A percentile compares a stretch with the other conserved stretches of the same genome.
Evolutionary conservation across 495 filamentous ascomycete species (phyloP).

Genomic region (Aspergillus diversus): DNA sequence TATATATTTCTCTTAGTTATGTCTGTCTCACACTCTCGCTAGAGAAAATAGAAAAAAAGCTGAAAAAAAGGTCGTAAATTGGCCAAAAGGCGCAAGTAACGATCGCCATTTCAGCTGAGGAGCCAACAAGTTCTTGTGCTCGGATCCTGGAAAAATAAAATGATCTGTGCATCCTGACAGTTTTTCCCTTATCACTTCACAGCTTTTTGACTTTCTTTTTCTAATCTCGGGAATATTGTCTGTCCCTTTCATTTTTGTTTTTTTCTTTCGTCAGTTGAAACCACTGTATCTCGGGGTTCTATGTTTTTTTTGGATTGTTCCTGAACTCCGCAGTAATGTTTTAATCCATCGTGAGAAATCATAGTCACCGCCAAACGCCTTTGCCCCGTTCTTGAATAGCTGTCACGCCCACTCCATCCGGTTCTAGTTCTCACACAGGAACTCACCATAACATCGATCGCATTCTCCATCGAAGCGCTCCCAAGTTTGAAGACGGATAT

Average conservation of each 20-base stretch:
- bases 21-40: neutral
- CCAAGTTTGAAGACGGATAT: slow-evolving; percentile 17
- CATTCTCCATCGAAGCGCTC: neutral
- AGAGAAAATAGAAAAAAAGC: neutral
- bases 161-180: slow-evolving; percentile 1
- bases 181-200: slow-evolving; percentile 8
- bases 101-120: slow-evolving; percentile 15
- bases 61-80: neutral
- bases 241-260: slow-evolving; percentile 7
- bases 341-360: slow-evolving; percentile 9
- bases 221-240: neutral
- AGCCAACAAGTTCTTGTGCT: slow-evolving; percentile 16
- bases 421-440: neutral
- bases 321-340: slow-evolving; percentile 22
- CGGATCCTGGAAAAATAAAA: slow-evolving; percentile 8
- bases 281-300: neutral
- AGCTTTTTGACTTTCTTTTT: neutral
- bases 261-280: neutral
- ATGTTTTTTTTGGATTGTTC: slow-evolving; percentile 3
- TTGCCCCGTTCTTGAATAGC: slow-evolving; percentile 17
- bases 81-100: slow-evolving; percentile 7
- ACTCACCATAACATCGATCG: neutral
- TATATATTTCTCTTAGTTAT: neutral
- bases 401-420: slow-evolving; percentile 10
- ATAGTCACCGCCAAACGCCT: slow-evolving; percentile 19